Percentiles rank a stretch among this genome's conserved stretches.
phyloP scores from a whole-genome alignment of 176 grass and related monocot genomes.

The Oryza nivara region DNA sequence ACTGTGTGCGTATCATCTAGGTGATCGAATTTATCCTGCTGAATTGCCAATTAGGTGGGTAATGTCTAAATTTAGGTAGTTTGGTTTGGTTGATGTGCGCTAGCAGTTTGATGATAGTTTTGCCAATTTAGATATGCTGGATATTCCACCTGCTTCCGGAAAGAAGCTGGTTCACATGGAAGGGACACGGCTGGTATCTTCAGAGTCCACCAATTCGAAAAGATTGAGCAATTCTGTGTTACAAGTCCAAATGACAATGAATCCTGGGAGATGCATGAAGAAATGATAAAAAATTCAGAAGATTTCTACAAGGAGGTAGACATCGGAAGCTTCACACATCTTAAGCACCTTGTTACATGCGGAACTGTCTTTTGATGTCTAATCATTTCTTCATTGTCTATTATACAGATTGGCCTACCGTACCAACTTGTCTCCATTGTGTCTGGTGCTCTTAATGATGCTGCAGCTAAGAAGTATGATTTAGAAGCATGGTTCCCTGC shows the following conservation, averaged over 20 bases:
- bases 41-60: constrained; percentile 80
- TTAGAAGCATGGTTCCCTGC: constrained; percentile 97
- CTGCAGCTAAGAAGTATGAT: constrained; percentile 95
- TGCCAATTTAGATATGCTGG: constrained; percentile 71
- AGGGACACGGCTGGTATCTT: constrained; percentile 91
- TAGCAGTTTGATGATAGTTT: constrained; percentile 21
- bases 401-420: constrained; percentile 75
- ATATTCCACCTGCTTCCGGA: constrained; percentile 95
- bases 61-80: not conserved
- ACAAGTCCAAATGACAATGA: constrained; percentile 78
- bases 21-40: constrained; percentile 81
- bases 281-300: constrained; percentile 93
- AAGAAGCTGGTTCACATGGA: constrained; percentile 93
- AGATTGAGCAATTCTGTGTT: constrained; percentile 90
- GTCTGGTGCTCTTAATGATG: constrained; percentile 92
- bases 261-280: constrained; percentile 83
- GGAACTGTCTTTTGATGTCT: not conserved
- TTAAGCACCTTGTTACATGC: constrained; percentile 11
- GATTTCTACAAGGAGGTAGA: constrained; percentile 75
- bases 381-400: constrained; percentile 25
- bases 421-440: constrained; percentile 93
- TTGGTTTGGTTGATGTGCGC: not conserved
- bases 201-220: constrained; percentile 97
- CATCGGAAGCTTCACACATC: not conserved
- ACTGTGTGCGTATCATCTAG: constrained; percentile 87